Conservation (phyloP, 345 rosid genomes). For the Camelina laxa region DNA sequence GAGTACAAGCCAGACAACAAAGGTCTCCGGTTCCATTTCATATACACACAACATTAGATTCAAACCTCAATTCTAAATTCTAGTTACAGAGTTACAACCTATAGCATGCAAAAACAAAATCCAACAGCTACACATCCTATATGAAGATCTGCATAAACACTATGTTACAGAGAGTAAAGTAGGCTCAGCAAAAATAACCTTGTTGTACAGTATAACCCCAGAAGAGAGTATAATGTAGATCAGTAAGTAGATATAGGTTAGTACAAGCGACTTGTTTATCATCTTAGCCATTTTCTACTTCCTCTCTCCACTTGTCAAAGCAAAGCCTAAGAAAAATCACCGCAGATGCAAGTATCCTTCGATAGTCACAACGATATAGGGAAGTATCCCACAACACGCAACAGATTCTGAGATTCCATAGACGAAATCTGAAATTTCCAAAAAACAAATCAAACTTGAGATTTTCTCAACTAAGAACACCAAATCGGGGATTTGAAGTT, state of each 20-base stretch:
- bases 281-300: conserved; percentile 48
- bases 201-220: conserved; percentile 92
- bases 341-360: conserved; percentile 21
- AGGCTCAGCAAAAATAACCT: conserved; percentile 50
- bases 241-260: conserved; percentile 82
- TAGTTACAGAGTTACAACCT: too few relatives aligned
- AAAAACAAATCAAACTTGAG: conserved; percentile 7
- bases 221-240: conserved; percentile 87
- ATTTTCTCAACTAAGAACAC: conserved; percentile 9
- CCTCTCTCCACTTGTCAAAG: conserved; percentile 30
- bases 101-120: too few relatives aligned
- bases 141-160: too few relatives aligned
- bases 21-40: too few relatives aligned
- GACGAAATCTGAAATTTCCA: conserved; percentile 31
- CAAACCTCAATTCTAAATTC: too few relatives aligned
- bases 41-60: too few relatives aligned
- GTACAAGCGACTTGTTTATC: conserved; percentile 73
- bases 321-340: conserved; percentile 13
- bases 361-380: conserved; percentile 28
- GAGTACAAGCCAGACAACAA: too few relatives aligned
- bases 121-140: too few relatives aligned
- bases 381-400: conserved; percentile 28
- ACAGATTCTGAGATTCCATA: conserved; percentile 36
- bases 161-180: too few relatives aligned
- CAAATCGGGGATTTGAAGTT: conserved; percentile 18